phyloP scores from a whole-genome alignment of 2,329 filamentous ascomycete genomes.

The Fusarium sp. region DNA sequence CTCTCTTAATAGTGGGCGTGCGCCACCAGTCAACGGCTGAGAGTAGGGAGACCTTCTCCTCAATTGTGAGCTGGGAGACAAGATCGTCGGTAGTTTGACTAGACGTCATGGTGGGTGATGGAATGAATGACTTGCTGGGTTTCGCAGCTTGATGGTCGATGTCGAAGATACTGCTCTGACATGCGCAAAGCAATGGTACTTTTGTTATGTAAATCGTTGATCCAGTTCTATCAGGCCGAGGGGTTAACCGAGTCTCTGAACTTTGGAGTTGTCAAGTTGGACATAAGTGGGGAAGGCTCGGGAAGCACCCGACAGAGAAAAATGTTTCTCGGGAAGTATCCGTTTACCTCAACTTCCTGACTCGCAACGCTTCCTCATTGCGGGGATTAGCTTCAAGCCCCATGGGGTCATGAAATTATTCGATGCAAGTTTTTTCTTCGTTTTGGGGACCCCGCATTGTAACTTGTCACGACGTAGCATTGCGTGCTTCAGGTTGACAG shows the following conservation, averaged over 20 bases:
- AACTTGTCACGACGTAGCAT: too few species aligned
- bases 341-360: neutral
- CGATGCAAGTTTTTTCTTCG: neutral
- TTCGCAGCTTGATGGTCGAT: neutral
- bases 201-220: neutral
- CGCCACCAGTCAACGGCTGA: conserved; percentile 18
- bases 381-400: neutral
- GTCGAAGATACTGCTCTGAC: fast-evolving
- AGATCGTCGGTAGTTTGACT: neutral
- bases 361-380: neutral
- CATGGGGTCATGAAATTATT: neutral
- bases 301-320: neutral
- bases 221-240: fast-evolving
- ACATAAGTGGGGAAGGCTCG: neutral
- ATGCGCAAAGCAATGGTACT: too few species aligned
- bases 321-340: neutral
- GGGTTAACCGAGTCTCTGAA: neutral
- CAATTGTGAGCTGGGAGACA: neutral
- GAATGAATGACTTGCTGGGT: neutral
- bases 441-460: neutral
- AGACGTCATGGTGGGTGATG: neutral
- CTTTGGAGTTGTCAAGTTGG: neutral
- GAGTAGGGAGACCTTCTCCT: neutral
- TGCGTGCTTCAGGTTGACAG: too few species aligned
- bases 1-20: neutral